Evolutionary conservation across 208 protist genomes (phyloP).

Genomic region (Angomonas desouzai): DNA sequence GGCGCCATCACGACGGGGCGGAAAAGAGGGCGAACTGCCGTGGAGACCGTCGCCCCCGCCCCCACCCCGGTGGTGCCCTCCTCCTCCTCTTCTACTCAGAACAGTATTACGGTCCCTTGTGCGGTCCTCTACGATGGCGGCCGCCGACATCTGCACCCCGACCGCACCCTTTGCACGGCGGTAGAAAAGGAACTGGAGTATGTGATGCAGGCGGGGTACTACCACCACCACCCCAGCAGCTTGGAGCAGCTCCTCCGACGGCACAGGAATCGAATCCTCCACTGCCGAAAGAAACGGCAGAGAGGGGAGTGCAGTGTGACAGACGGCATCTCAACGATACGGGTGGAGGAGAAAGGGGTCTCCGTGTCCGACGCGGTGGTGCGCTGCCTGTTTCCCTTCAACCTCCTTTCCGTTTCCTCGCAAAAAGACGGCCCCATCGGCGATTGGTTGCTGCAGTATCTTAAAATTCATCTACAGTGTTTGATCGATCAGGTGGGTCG

Average conservation of each 20-base stretch:
- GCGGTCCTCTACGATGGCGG: background rate
- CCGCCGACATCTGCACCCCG: background rate
- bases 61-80: too few relatives aligned
- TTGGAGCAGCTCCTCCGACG: background rate
- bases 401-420: background rate
- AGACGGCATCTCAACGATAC: background rate
- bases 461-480: background rate
- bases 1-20: background rate
- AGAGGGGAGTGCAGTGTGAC: background rate
- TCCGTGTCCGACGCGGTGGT: background rate
- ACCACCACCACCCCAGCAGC: background rate
- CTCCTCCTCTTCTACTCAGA: background rate
- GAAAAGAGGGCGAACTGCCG: background rate
- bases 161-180: background rate
- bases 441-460: background rate
- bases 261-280: conserved; percentile 1
- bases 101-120: background rate
- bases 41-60: background rate
- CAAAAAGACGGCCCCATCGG: background rate
- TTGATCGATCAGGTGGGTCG: background rate
- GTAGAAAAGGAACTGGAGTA: background rate
- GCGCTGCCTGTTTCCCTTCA: background rate
- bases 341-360: background rate
- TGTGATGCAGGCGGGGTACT: background rate
- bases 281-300: background rate